phyloP scores from a whole-genome alignment of 106 monocot species.

The Dendrobium huoshanense region DNA sequence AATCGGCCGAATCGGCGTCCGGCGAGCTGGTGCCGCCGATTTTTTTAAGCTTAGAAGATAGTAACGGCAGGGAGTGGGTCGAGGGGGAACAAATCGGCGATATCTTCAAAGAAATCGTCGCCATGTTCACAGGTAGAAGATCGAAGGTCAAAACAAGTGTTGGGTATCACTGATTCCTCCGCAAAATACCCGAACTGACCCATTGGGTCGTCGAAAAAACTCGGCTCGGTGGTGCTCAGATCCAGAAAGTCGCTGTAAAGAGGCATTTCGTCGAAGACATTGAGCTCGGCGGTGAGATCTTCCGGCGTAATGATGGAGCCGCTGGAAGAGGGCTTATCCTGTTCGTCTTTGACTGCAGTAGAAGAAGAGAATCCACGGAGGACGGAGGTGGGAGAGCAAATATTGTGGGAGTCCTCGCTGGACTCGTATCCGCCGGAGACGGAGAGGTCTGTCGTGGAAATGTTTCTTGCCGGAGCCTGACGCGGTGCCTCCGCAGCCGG shows the following conservation, averaged over 20 bases:
- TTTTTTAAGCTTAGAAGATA: not conserved
- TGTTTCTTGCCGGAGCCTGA: not conserved
- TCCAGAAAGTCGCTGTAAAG: conserved; percentile 24
- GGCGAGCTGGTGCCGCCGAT: not conserved
- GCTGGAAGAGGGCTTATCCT: not conserved
- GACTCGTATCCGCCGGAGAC: conserved; percentile 28
- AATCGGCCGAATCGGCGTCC: conserved; percentile 25
- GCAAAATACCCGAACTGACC: conserved; percentile 9
- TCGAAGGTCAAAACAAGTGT: not conserved
- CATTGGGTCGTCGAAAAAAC: conserved; percentile 18
- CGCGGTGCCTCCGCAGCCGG: not conserved
- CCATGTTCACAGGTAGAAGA: not conserved
- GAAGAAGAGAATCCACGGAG: conserved; percentile 20
- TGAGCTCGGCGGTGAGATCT: conserved; percentile 7
- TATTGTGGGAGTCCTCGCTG: conserved; percentile 30
- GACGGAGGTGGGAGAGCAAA: conserved; percentile 42
- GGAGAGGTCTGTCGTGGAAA: conserved; percentile 11
- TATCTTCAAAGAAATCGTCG: conserved; percentile 42
- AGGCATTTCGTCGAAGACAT: conserved; percentile 27
- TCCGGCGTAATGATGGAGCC: not conserved
- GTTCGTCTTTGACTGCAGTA: not conserved
- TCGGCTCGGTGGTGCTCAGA: conserved; percentile 21
- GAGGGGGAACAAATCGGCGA: conserved; percentile 42
- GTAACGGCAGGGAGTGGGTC: conserved; percentile 31
- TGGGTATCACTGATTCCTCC: not conserved